phyloP scores from a whole-genome alignment of 495 filamentous ascomycete species.

The Penicillium samsonianum region DNA sequence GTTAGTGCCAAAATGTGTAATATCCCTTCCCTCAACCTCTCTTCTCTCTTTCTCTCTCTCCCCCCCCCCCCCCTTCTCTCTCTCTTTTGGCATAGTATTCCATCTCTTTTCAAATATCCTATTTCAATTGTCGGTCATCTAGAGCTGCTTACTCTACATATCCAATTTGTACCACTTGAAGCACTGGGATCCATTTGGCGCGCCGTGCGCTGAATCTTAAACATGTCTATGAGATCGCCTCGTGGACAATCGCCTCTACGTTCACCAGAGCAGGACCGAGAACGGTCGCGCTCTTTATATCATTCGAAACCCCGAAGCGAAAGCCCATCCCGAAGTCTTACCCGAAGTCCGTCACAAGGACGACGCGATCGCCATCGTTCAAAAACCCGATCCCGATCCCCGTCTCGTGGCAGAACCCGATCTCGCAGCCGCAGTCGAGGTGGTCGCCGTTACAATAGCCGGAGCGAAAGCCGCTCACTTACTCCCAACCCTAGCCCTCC shows the following conservation, averaged over 20 bases:
- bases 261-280: constrained; percentile 18
- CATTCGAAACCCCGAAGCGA: constrained; percentile 54
- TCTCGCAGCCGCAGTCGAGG: constrained; percentile 46
- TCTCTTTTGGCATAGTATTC: neutral
- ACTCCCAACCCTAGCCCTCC: constrained; percentile 44
- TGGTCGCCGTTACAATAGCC: constrained; percentile 39
- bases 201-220: neutral
- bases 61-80: too few species aligned
- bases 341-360: constrained; percentile 39
- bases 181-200: neutral
- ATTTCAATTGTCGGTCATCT: neutral
- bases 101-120: neutral
- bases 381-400: constrained; percentile 48
- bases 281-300: constrained; percentile 38
- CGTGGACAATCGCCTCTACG: constrained; percentile 27
- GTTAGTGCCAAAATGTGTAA: constrained; percentile 13
- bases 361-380: constrained; percentile 41
- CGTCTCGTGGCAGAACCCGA: constrained; percentile 31
- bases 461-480: constrained; percentile 52
- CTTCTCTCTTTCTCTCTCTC: neutral
- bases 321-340: constrained; percentile 34
- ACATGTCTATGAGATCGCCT: constrained; percentile 30
- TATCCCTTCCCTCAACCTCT: constrained; percentile 1
- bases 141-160: neutral
- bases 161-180: neutral